Conservation (phyloP, 495 filamentous ascomycete genomes). For the Tuber umbilicatum region DNA sequence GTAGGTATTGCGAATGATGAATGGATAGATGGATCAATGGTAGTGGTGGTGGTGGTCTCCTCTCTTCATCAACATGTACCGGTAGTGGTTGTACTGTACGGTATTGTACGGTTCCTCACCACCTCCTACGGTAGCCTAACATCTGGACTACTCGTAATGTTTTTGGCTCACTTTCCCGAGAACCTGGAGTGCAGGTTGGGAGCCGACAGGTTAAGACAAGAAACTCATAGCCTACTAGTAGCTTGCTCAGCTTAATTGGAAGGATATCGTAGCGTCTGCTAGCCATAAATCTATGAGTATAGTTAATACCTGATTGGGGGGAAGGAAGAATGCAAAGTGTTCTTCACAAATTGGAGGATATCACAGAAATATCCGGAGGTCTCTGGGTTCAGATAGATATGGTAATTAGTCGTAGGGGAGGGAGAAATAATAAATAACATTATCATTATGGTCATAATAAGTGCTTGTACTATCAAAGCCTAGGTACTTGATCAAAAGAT, state of each 20-base stretch:
- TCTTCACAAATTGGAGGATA: neutral
- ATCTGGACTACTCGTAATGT: too few species aligned
- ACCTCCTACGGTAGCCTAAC: neutral
- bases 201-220: constrained; percentile 21
- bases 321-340: neutral
- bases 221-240: neutral
- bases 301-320: neutral
- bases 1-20: neutral
- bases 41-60: neutral
- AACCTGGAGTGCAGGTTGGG: constrained; percentile 31
- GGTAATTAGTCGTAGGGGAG: neutral
- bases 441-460: too few species aligned
- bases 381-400: neutral
- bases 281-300: neutral
- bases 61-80: neutral
- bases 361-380: neutral
- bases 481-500: neutral
- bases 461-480: neutral
- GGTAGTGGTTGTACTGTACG: neutral
- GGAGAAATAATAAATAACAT: neutral
- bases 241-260: neutral
- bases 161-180: constrained; percentile 17
- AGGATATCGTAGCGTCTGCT: neutral
- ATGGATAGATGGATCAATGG: neutral
- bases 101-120: neutral